These are phyloP conservation scores for Funneliformis geosporum DNA, from an alignment of 192 early-diverging fungal species.

Conservation along the genomic window DNA sequence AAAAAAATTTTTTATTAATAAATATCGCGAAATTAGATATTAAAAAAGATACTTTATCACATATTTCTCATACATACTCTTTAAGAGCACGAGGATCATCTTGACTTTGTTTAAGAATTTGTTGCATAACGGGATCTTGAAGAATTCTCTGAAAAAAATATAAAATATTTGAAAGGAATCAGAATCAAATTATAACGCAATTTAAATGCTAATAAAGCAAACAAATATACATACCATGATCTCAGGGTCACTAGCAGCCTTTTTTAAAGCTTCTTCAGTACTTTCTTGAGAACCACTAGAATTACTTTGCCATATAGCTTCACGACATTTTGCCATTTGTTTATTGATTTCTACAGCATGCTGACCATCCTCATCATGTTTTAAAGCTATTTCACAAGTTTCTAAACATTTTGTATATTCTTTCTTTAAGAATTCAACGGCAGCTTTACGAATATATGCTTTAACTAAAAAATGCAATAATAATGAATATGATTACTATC, in stretches of 20 bases:
- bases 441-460: conserved; percentile 96
- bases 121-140: conserved; percentile 93
- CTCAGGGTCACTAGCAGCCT: conserved; percentile 93
- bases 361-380: conserved; percentile 82
- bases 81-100: conserved; percentile 87
- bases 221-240: conserved; percentile 52
- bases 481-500: not conserved
- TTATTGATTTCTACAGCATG: conserved; percentile 82
- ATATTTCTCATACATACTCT: conserved; percentile 56
- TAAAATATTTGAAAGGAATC: not conserved
- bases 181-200: not conserved
- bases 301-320: conserved; percentile 66
- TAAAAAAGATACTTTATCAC: conserved; percentile 18
- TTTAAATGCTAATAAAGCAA: not conserved
- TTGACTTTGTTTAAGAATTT: conserved; percentile 97
- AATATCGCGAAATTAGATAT: conserved; percentile 13
- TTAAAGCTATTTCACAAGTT: conserved; percentile 74
- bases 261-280: conserved; percentile 77
- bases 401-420: conserved; percentile 86
- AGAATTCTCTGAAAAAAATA: conserved; percentile 62
- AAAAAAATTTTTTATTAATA: conserved; percentile 32
- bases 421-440: conserved; percentile 83
- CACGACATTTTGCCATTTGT: conserved; percentile 78
- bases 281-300: conserved; percentile 59
- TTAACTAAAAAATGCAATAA: conserved; percentile 53